Conservation (phyloP, 345 rosid species). For the Sapria himalayana region DNA sequence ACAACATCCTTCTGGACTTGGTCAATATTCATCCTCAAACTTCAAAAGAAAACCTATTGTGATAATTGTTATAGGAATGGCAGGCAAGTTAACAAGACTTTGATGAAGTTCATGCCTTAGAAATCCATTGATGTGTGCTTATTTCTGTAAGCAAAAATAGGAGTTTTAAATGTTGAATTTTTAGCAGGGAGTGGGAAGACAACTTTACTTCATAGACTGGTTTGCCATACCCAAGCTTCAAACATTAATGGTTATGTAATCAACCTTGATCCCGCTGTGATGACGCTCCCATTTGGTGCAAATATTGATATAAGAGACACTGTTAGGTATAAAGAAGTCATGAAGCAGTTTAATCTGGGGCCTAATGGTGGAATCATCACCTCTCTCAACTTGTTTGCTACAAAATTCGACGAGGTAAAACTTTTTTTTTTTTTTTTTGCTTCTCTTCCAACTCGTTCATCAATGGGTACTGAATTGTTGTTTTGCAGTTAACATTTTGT, state of each 20-base stretch:
- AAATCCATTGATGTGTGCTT: background rate
- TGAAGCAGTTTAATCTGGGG: constrained; percentile 66
- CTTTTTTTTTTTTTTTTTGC: background rate
- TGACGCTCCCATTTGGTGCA: constrained; percentile 61
- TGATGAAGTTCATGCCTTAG: no score
- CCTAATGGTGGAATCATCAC: constrained; percentile 74
- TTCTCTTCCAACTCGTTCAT: background rate
- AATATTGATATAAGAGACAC: constrained; percentile 78
- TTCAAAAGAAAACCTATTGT: constrained; percentile 56
- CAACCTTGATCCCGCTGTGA: constrained; percentile 75
- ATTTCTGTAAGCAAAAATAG: background rate
- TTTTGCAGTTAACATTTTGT: background rate
- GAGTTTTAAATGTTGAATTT: constrained; percentile 5
- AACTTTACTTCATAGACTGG: constrained; percentile 51
- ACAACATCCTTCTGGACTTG: constrained; percentile 11
- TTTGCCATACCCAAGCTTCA: constrained; percentile 47
- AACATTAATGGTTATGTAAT: constrained; percentile 48
- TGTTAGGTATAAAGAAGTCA: constrained; percentile 58
- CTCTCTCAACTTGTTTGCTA: constrained; percentile 60
- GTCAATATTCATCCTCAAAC: constrained; percentile 16
- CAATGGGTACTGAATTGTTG: background rate
- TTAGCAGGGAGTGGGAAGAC: constrained; percentile 60
- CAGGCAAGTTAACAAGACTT: constrained; percentile 20
- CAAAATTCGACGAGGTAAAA: constrained; percentile 63
- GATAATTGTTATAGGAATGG: constrained; percentile 69